Evolutionary conservation across 495 filamentous ascomycete species (phyloP), one percentile per base, ranked within the genome.

Genomic region (Aspergillus nidulans): DNA sequence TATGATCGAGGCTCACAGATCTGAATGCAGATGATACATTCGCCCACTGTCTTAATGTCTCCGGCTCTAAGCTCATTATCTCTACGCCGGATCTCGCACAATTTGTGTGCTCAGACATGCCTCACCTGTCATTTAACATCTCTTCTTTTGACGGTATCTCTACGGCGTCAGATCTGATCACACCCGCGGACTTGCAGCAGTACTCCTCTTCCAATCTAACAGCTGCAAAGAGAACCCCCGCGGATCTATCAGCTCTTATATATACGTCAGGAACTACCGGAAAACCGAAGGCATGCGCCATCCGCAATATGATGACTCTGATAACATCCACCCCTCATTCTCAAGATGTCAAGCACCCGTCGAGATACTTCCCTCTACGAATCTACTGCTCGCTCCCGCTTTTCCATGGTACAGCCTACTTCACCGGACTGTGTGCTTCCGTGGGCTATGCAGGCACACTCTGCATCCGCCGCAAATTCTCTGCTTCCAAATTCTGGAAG

Each of bases 341-440:
- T 8, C 39, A 55, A 24, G 78, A 79, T 40, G 49, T 57, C 21
- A 62, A 68, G n/a, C 63, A 72, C 24, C 66, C 52, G 3, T 59
- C 60, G 1, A 77, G 71, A 38, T 80, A 79, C 64, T 73, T 65
- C 46, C 75, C 76, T 0, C 85, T 96, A 51, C 79, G 86, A 23
- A 86, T 88, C 59, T 97, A 97, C 69, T 95, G 91, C 69, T 84
- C 84, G 18, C 92, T 97, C 77, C 94, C 94, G 0, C 80, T 98
- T 16, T 98, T 96, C 69, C 94, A 98, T 71, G 86, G 88, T 50
- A 83, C 75, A 19, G 88, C 92, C 13, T 81, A 92, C 47, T 81
- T 85, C 59, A 72, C 92, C 0, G 86, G 87, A 26, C 5, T 79
- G 6, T 75, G 69, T 47, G 72, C 74, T 48, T 64, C 67, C 3